Percentiles rank a stretch among this genome's conserved stretches.
These are phyloP conservation scores for Poa pratensis DNA, from an alignment of 176 grass and related monocot species.

Conservation along the genomic window DNA sequence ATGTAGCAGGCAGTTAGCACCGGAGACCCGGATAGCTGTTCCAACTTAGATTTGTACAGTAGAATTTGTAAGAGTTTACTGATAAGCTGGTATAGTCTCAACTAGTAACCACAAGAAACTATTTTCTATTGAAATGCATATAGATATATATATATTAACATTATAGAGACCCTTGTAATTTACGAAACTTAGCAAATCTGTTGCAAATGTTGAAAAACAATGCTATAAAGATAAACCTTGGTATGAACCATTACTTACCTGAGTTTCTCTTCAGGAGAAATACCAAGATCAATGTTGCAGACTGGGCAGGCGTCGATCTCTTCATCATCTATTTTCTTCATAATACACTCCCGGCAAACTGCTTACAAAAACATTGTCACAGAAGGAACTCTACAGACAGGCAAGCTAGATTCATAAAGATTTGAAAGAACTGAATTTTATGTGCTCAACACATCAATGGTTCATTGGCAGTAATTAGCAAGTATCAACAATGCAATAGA, in stretches of 20 bases:
- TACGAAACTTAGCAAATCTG: slow-evolving; percentile 21
- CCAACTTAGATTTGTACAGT: slow-evolving; percentile 22
- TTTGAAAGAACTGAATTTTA: slow-evolving; percentile 23
- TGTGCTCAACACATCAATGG: background rate
- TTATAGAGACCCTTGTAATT: background rate
- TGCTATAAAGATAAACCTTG: slow-evolving; percentile 10
- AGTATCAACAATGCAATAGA: background rate
- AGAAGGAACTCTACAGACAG: slow-evolving; percentile 35
- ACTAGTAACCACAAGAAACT: slow-evolving; percentile 16
- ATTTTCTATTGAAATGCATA: slow-evolving; percentile 10
- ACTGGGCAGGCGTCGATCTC: slow-evolving; percentile 75
- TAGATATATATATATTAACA: background rate
- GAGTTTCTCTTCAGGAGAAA: slow-evolving; percentile 85
- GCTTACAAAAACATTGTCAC: slow-evolving; percentile 31
- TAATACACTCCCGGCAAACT: slow-evolving; percentile 95
- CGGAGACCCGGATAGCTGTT: slow-evolving; percentile 5
- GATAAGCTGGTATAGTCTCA: slow-evolving; percentile 4
- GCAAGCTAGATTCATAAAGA: slow-evolving; percentile 13
- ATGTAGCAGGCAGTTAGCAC: background rate
- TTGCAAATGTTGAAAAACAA: background rate
- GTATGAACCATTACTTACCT: slow-evolving; percentile 49
- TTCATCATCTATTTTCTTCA: slow-evolving; percentile 81
- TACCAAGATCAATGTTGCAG: slow-evolving; percentile 75
- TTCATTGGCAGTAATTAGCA: slow-evolving; percentile 6
- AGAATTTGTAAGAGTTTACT: background rate